Evolutionary conservation across 1,284 basidiomycete species (phyloP), one percentile per base, ranked within the genome.

Genomic region (Porogramme epimiltina): DNA sequence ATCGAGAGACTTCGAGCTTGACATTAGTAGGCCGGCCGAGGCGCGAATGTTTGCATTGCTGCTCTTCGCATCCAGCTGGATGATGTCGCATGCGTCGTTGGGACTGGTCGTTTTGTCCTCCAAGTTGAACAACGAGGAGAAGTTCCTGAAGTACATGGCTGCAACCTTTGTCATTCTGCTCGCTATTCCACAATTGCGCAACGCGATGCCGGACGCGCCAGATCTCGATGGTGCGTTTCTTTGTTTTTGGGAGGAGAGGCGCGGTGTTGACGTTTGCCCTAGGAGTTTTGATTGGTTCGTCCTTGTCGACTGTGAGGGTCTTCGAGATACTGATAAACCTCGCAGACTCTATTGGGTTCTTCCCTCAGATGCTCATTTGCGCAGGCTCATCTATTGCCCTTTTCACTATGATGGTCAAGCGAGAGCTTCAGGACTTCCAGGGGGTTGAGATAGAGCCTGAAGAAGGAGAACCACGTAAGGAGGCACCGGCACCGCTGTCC

Each of bases 151-250:
- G 45, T 70, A 76, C 47, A 61, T 79, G 5, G 58, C 73, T 1
- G 73, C 72, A 8, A 68, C 68, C 18, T 71, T 75, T 38, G 72
- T 70, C 9, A 73, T 78, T 25, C 60, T 81, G 6, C 60, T 82
- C 18, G 70, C 69, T 1, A 72, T 82, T 20, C 81, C 80, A 3
- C 78, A 81, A 53, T 57, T 84, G 38, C 69, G 81, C 31, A 73
- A 75, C 45, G 72, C 75, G 11, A 83, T 84, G 81, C 80, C 81
- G 19, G 80, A 83, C 62, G 79, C 77, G 13, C 81, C 81, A 26
- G 81, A 73, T 3, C 69, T 79, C 39, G 80, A 82, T 57, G 80
- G 81, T 77, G 55, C 66, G 74, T 63, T 3, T 37, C 11, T 15
- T 2, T n/a, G 19, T 9, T 9, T 22, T 10, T 24, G 4, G 9